These are phyloP conservation scores for Ceratobasidium sp. DNA, from an alignment of 1,284 basidiomycete genomes.

Conservation along the genomic window DNA sequence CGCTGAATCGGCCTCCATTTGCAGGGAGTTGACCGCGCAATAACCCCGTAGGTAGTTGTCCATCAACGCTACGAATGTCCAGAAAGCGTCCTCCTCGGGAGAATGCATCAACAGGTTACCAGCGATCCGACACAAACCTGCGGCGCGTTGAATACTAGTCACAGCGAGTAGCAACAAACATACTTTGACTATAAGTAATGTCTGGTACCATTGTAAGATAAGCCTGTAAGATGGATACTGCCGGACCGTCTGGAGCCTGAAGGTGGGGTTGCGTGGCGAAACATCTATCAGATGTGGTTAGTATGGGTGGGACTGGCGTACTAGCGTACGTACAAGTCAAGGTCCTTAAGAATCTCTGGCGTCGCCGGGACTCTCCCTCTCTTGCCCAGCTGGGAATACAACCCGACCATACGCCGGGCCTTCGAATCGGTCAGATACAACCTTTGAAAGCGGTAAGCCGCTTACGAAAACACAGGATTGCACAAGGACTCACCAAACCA, in stretches of 20 bases:
- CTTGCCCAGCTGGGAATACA: conserved; percentile 73
- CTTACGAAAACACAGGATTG: not conserved
- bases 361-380: conserved; percentile 67
- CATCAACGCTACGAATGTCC: conserved; percentile 89
- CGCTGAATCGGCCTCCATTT: conserved; percentile 82
- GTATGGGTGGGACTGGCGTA: conserved; percentile 38
- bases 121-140: conserved; percentile 79
- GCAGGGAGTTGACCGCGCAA: conserved; percentile 74
- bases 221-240: conserved; percentile 72
- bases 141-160: conserved; percentile 30
- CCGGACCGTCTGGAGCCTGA: conserved; percentile 63
- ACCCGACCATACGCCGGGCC: conserved; percentile 71
- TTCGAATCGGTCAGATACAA: conserved; percentile 80
- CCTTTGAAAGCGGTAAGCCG: conserved; percentile 36
- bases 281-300: conserved; percentile 46
- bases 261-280: conserved; percentile 67
- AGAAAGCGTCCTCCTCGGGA: conserved; percentile 92
- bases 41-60: conserved; percentile 82
- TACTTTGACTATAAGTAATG: conserved; percentile 72
- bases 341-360: conserved; percentile 71
- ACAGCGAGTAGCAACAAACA: conserved; percentile 43
- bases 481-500: conserved; percentile 68
- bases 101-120: conserved; percentile 84
- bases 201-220: conserved; percentile 85
- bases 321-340: conserved; percentile 55